Base-by-base conservation (phyloP, 2,329 filamentous ascomycete species). In the Fonsecaea monophora region DNA sequence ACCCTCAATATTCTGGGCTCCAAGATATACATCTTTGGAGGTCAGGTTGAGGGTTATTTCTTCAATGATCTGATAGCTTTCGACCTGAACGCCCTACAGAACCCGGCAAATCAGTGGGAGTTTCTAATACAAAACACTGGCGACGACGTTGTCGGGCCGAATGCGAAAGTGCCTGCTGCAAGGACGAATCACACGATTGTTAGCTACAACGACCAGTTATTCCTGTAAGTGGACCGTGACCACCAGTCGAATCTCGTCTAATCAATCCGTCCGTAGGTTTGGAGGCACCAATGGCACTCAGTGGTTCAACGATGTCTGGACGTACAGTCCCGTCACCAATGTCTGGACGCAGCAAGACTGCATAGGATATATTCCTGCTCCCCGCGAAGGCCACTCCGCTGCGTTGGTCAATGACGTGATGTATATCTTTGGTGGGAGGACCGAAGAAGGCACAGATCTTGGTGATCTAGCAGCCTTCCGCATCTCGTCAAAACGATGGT, bases 291-390 rank as follows among this genome's bases (percentile, higher is more conserved):
- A 99, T 76, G 95, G 95, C 48, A 87, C 94, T 64, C 89, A 92
- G 74, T 99, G 95, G 96, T 99, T 98, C 82, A 99, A 98, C 78
- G 95, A 99, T 77, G 95, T 99, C 56, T 99, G 95, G 95, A 92
- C 90, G 60, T 99, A 95, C 77, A 94, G 97, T 74, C 91, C 94
- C 7, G 85, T 88, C 63, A 82, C 86, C 54, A 97, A 97, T 78
- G 82, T 85, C 64, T 99, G 95, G 95, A 82, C 88, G 9, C 90
- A 96, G 76, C 85, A 97, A 64, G 94, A 98, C 75, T 99, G 95
- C 77, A 97, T 98, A 74, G 95, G 95, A 40, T 99, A 97, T 78
- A 98, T 99, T 67, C 95, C 96, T 1, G 90, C 93, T 1, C 90
- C 94, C 18, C 88, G 95, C 68, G 95, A 99, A 83, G 95, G 95